Evolutionary conservation across 129 eudicot genomes (phyloP).

Genomic region (Arctium lappa): DNA sequence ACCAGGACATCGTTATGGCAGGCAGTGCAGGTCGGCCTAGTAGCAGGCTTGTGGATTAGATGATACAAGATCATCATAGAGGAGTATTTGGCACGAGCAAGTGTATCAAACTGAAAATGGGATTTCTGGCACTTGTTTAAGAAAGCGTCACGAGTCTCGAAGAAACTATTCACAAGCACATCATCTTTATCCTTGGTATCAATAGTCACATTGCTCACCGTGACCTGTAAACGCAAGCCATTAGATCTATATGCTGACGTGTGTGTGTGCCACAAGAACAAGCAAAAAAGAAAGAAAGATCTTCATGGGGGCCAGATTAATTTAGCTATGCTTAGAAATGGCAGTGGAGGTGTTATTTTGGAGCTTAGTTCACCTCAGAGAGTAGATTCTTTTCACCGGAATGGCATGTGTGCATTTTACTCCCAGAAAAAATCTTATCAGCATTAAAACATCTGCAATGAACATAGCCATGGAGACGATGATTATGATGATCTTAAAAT

Average conservation of each 20-base stretch:
- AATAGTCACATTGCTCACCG: constrained; percentile 46
- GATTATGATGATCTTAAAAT: neutral
- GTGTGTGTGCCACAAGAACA: no score
- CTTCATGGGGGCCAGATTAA: neutral
- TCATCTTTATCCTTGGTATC: constrained; percentile 68
- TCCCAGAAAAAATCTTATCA: constrained; percentile 21
- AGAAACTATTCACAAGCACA: constrained; percentile 42
- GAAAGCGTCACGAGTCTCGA: constrained; percentile 60
- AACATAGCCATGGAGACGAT: neutral
- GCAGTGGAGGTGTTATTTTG: neutral
- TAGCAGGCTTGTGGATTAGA: constrained; percentile 41
- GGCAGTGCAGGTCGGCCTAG: constrained; percentile 35
- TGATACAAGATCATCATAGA: constrained; percentile 88
- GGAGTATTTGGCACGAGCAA: constrained; percentile 84
- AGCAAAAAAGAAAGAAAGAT: neutral
- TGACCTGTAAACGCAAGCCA: constrained; percentile 36
- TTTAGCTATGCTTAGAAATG: neutral
- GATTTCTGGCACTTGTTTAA: constrained; percentile 67
- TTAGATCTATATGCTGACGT: neutral
- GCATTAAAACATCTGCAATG: constrained; percentile 55
- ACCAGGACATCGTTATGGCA: constrained; percentile 34
- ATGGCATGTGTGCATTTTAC: constrained; percentile 50
- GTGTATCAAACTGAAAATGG: constrained; percentile 72
- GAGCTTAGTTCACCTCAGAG: constrained; percentile 45
- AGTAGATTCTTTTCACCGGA: constrained; percentile 60